Percentiles rank a stretch among this genome's conserved stretches.
Evolutionary conservation across 805 yeast species (phyloP).

Genomic region (Osmozyma mogii): DNA sequence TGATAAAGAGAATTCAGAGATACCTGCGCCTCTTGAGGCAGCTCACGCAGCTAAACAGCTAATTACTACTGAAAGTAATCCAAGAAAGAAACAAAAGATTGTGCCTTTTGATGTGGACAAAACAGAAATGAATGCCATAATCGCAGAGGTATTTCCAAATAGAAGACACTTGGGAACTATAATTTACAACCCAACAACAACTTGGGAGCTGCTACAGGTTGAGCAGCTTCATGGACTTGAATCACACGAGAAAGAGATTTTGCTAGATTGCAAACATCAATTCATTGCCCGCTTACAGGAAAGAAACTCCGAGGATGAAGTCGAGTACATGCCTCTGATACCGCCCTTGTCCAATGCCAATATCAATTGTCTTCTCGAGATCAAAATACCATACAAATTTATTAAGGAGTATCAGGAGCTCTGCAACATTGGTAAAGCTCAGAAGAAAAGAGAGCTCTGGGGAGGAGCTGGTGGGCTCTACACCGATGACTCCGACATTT

Average conservation of each 20-base stretch:
- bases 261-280: slow-evolving; percentile 15
- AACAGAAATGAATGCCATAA: slow-evolving; percentile 15
- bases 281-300: slow-evolving; percentile 9
- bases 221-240: slow-evolving; percentile 13
- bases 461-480: slow-evolving; percentile 75
- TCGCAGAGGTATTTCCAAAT: slow-evolving; percentile 21
- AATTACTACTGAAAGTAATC: not conserved
- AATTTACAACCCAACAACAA: slow-evolving; percentile 10
- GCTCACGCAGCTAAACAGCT: not conserved
- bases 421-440: slow-evolving; percentile 33
- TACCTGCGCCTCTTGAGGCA: not conserved
- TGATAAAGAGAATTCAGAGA: slow-evolving; percentile 1
- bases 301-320: slow-evolving; percentile 3
- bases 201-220: slow-evolving; percentile 16
- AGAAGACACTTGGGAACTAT: slow-evolving; percentile 22
- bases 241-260: slow-evolving; percentile 21
- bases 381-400: slow-evolving; percentile 45
- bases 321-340: slow-evolving; percentile 30
- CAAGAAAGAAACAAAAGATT: slow-evolving; percentile 1
- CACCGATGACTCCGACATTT: slow-evolving; percentile 87
- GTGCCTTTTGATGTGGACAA: slow-evolving; percentile 7
- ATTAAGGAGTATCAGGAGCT: slow-evolving; percentile 29
- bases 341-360: slow-evolving; percentile 32
- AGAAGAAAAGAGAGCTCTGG: slow-evolving; percentile 52
- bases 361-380: slow-evolving; percentile 41